Base-by-base conservation (phyloP, 345 rosid genomes). In the Eucalyptus melliodora region DNA sequence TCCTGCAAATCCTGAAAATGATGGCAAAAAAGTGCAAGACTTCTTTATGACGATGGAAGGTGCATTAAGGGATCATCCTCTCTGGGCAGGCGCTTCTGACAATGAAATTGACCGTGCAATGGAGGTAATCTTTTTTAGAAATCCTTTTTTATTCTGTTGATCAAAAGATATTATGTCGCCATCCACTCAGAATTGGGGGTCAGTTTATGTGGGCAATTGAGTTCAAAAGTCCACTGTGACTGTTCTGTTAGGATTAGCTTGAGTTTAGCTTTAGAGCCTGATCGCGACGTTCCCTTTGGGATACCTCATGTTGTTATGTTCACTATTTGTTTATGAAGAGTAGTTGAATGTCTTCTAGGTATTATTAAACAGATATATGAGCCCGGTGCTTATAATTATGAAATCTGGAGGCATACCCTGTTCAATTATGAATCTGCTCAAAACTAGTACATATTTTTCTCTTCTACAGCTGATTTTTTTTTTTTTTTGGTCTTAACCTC, bases 41-140 rank as follows among this genome's bases (percentile, higher is more conserved):
- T 94, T 96, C 87, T 94, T 89, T 90, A 85, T 88, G 34, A 85
- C 92, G 13, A 94, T 94, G 95, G 98, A 95, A 91, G 89, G 88
- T 88, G 91, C 94, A 62, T 90, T 95, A 56, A 89, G 88, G 88
- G 96, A 93, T 88, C 94, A 93, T 91, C 93, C 93, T 42, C 88
- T 96, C 51, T 93, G 95, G 94, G 93, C 92, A 27, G 92, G 88
- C 86, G 94, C 94, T 12, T 89, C 92, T 69, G 91, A 88, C 44
- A 92, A 93, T 37, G 95, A 93, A 87, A 92, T 94, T 40, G 94
- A 96, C 88, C 90, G 92, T 47, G 93, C 91, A 24, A 86, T 88
- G 90, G 90, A 90, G 90, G 90, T 90, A 81, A 45, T 85, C 34
- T 15, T 17, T 59, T 47, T 85, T 45, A 19, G 26, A n/a, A 26